Evolutionary conservation across 1,284 basidiomycete genomes (phyloP).

Genomic region (Austropuccinia psidii): DNA sequence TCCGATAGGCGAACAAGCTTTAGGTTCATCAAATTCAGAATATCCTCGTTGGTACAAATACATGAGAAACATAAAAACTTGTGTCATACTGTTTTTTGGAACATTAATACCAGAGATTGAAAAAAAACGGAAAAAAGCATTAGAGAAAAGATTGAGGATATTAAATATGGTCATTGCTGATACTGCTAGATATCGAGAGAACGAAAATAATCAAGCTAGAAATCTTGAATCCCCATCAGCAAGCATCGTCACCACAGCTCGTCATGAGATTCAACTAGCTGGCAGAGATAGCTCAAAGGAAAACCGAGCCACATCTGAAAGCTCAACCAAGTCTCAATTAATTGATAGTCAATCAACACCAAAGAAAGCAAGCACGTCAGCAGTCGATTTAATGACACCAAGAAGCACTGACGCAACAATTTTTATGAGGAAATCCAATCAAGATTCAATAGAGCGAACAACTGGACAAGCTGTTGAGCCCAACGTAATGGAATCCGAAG

Average conservation of each 20-base stretch:
- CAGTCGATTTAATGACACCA: no score
- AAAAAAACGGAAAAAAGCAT: conserved; percentile 42
- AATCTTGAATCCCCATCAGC: not conserved
- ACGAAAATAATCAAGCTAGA: not conserved
- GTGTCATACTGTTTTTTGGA: conserved; percentile 42
- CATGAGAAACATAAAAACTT: conserved; percentile 37
- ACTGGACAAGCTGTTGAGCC: no score
- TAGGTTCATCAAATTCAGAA: conserved; percentile 36
- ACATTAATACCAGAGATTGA: conserved; percentile 45
- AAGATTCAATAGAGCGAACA: no score
- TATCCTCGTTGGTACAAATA: conserved; percentile 31
- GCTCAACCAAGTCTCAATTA: no score
- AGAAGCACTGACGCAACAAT: no score
- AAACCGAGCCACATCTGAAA: no score
- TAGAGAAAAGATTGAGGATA: conserved; percentile 43
- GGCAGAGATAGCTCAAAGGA: no score
- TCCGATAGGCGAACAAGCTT: conserved; percentile 32
- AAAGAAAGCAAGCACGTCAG: no score
- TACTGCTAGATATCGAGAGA: conserved; percentile 11
- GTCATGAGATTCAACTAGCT: no score
- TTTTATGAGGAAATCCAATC: no score
- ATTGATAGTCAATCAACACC: no score
- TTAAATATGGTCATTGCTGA: conserved; percentile 39
- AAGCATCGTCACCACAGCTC: not conserved
- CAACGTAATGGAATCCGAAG: no score